These are phyloP conservation scores for Tulasnella sp. DNA, from an alignment of 768 basidiomycete species.

Conservation along the genomic window DNA sequence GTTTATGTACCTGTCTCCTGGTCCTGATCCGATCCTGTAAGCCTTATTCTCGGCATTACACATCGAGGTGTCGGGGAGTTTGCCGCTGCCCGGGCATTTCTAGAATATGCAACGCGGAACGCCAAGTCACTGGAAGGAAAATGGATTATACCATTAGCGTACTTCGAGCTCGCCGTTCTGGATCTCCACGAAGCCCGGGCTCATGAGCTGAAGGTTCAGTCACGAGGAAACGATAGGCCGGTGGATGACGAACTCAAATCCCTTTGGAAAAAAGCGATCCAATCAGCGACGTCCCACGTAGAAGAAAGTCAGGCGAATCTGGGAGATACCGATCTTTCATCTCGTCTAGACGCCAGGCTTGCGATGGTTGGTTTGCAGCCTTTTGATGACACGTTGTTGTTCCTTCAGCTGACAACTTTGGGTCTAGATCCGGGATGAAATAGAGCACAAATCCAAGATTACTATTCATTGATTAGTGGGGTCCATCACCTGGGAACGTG, in stretches of 20 bases:
- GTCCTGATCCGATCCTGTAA: too few species aligned
- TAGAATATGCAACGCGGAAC: background rate
- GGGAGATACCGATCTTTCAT: conserved; percentile 13
- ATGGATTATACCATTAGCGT: conserved; percentile 10
- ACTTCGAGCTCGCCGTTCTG: conserved; percentile 18
- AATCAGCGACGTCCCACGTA: conserved; percentile 3
- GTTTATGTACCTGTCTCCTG: too few species aligned
- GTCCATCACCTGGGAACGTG: too few species aligned
- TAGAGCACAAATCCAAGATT: conserved; percentile 6
- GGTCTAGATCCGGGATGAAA: conserved; percentile 10
- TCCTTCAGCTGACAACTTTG: background rate
- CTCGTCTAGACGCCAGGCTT: conserved; percentile 16
- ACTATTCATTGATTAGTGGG: too few species aligned
- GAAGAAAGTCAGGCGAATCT: background rate
- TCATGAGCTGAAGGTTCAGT: background rate
- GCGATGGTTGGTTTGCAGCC: conserved; percentile 10
- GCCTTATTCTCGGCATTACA: conserved; percentile 13
- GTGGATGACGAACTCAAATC: background rate
- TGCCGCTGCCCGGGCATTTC: conserved; percentile 1
- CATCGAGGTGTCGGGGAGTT: conserved; percentile 8
- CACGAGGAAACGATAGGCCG: background rate
- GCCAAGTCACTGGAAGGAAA: background rate
- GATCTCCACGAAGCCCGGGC: conserved; percentile 10
- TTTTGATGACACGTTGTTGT: background rate
- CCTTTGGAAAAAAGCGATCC: conserved; percentile 6